Evolutionary conservation across 805 yeast genomes (phyloP), one percentile per base, ranked within the genome.

Genomic region (Suhomyces xylopsoci): DNA sequence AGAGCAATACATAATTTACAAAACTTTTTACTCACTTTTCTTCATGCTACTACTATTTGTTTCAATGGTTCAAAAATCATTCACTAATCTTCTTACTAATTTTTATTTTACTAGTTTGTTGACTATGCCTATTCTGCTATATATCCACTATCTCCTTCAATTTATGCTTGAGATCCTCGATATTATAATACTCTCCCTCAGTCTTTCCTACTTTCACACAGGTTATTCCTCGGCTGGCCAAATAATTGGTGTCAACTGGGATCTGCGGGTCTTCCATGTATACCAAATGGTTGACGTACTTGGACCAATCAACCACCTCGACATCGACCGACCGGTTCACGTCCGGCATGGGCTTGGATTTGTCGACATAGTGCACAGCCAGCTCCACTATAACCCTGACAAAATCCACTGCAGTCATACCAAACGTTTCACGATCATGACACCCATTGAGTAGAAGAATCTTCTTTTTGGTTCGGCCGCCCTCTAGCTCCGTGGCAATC

Each of bases 391-490:
- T 75, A 4, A 83, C 77, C 19, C 73, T 65, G 3, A 89, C 71
- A 62, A 83, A 87, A 38, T 81, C 87, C 2, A 68, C 48, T 0
- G 92, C 90, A 28, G 73, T 69, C 76, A 88, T 75, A 0, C 87
- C 87, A 48, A 70, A 74, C 0, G 97, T 90, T 64, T 92, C 97
- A 53, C 97, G 75, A 64, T 92, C 97, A 48, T 70, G 69, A 32
- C 81, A 71, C 5, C 96, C 94, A 66, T 92, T 92, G 26, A 91
- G 67, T 9, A 92, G 66, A 14, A 91, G 64, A 5, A 91, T 75
- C 61, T 85, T 83, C 50, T 74, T 76, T 54, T 71, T 73, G 9
- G 58, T 58, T 14, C 9, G 24, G 9, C 44, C 43, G 10, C 36
- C 45, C 9, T 24, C 22, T 5, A 40, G 26, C 15, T 49, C 48